Base-by-base conservation (phyloP, 2,329 filamentous ascomycete species). In the Aureobasidium namibiae region DNA sequence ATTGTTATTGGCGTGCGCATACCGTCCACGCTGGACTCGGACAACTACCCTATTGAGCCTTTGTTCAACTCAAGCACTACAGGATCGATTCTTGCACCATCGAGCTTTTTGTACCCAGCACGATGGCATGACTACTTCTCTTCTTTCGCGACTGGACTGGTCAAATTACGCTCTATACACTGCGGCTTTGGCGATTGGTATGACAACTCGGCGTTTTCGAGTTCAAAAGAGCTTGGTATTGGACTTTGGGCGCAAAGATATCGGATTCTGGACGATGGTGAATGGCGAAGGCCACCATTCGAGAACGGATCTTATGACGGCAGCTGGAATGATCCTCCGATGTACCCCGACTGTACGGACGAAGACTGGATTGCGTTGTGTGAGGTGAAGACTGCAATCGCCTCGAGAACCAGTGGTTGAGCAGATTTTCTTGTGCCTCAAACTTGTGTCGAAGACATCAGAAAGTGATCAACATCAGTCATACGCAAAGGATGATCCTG, bases 1-100 rank as follows among this genome's bases (percentile, higher is more conserved):
- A 75, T 61, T 29, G 38, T 61, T 6, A 45, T 56, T 29, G 50
- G 59, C n/a, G 45, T 54, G 6, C 31, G 34, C 1, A 46, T 56
- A 46, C 45, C 33, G 4, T 54, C 50, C 33, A 48, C 50, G 4
- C 23, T 56, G 36, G 59, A 52, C 29, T 29, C 50, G 18, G 29
- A 61, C 16, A 46, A 42, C 36, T 61, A 52, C 38, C 50, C 52
- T 4, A 46, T 61, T 10, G 45, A 56, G 13, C 54, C 54, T 21
- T 31, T 57, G 21, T 57, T 57, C 33, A 46, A 57, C n/a, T 57
- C 54, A 3, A 57, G 41, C 11, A 24, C 33, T 10, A 57, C 41
- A 21, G 54, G 54, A 48, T 57, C 54, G 3, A 46, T 57, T 5
- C 54, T 57, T 8, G 26, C 41, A 18, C 42, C 29, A 11, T 57